Percentiles rank a stretch among this genome's conserved stretches.
These are phyloP conservation scores for Penicillium longicatenatum DNA, from an alignment of 495 filamentous ascomycete species.

Conservation along the genomic window DNA sequence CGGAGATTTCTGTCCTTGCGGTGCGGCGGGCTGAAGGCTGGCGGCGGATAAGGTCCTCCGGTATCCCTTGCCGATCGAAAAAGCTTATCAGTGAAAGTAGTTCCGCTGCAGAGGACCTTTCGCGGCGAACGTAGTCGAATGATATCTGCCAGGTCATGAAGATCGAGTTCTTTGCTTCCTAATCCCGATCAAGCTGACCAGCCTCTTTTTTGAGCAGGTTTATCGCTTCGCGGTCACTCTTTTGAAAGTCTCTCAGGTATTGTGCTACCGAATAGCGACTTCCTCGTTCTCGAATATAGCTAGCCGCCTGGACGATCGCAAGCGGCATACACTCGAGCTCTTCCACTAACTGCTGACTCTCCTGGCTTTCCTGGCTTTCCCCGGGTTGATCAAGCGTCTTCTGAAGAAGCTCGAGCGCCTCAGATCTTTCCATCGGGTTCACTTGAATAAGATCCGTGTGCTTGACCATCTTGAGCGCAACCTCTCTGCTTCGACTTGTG, in stretches of 20 bases:
- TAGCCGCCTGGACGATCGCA: background rate
- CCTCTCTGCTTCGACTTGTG: too few relatives aligned
- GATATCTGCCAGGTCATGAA: conserved; percentile 35
- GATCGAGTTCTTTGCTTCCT: conserved; percentile 21
- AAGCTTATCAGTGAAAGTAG: conserved; percentile 11
- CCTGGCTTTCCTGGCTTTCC: too few relatives aligned
- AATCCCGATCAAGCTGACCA: conserved; percentile 20
- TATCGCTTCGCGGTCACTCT: background rate
- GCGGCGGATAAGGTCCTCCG: too few relatives aligned
- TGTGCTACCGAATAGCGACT: background rate
- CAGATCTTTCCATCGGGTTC: too few relatives aligned
- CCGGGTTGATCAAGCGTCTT: too few relatives aligned
- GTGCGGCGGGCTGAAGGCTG: too few relatives aligned
- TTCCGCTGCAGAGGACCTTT: conserved; percentile 24
- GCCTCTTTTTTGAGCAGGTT: background rate
- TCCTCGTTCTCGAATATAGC: background rate
- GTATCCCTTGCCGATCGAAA: too few relatives aligned
- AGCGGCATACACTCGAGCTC: background rate
- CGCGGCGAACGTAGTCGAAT: conserved; percentile 26
- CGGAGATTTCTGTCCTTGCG: too few relatives aligned
- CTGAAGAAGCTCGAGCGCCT: too few relatives aligned
- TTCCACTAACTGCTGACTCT: too few relatives aligned
- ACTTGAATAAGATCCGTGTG: too few relatives aligned
- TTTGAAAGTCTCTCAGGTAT: background rate
- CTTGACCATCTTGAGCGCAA: too few relatives aligned